phyloP scores from a whole-genome alignment of 768 basidiomycete species.

The Mycena epipterygia region DNA sequence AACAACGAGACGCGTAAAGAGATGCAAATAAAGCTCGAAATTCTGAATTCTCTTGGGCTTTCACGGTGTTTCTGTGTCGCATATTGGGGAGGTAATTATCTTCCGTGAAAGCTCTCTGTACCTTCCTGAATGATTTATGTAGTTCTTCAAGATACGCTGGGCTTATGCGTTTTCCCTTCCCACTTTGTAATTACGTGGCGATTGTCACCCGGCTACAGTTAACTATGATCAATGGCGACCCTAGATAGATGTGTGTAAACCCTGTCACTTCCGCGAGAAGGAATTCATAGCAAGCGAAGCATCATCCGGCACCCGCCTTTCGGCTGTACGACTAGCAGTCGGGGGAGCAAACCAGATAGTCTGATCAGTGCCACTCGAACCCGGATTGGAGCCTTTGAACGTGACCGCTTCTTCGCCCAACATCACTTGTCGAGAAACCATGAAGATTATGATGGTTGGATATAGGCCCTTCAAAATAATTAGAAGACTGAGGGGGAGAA shows the following conservation, averaged over 20 bases:
- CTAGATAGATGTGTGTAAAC: not conserved
- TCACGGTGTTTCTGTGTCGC: no score
- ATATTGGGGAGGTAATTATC: no score
- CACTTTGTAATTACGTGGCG: no score
- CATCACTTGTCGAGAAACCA: constrained; percentile 36
- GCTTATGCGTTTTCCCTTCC: no score
- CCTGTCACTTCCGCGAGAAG: not conserved
- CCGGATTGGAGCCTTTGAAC: not conserved
- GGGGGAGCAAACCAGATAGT: constrained; percentile 14
- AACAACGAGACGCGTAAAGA: no score
- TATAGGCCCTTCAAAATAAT: constrained; percentile 31
- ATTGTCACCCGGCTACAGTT: no score
- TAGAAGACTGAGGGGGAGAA: not conserved
- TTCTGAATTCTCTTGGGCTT: no score
- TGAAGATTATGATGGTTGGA: constrained; percentile 34
- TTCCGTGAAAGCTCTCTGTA: no score
- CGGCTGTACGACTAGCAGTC: not conserved
- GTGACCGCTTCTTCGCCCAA: constrained; percentile 23
- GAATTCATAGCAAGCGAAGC: constrained; percentile 11
- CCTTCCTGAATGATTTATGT: no score
- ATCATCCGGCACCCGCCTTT: not conserved
- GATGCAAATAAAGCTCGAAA: no score
- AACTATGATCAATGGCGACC: no score
- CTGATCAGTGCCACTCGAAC: constrained; percentile 5
- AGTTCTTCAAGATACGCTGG: no score